Conservation (phyloP, 2,329 filamentous ascomycete genomes). For the Cladorrhinum sp. region DNA sequence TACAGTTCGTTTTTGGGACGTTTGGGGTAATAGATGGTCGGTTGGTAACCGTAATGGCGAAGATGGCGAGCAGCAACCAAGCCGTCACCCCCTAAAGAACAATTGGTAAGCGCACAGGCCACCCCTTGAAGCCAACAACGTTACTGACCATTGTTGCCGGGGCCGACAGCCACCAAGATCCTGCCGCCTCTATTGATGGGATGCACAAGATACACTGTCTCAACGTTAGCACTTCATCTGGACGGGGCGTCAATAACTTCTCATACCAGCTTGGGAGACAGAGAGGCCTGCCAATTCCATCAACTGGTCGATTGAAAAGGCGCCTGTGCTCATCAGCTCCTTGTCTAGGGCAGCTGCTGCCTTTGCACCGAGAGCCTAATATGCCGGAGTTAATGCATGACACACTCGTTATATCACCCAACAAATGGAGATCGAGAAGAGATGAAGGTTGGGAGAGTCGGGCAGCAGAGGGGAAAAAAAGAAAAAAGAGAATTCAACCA, state of each 20-base stretch:
- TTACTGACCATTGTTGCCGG: constrained; percentile 63
- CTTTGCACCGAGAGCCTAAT: constrained; percentile 78
- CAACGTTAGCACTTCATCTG: constrained; percentile 6
- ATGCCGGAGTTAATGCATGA: not conserved
- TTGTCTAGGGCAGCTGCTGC: constrained; percentile 85
- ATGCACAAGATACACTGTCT: constrained; percentile 78
- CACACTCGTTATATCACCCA: no score
- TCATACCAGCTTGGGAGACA: constrained; percentile 79
- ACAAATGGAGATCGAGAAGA: no score
- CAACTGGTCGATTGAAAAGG: constrained; percentile 91
- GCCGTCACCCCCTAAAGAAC: constrained; percentile 79
- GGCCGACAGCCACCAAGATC: constrained; percentile 87
- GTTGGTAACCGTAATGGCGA: constrained; percentile 85
- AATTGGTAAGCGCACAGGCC: constrained; percentile 22
- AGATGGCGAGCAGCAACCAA: constrained; percentile 92
- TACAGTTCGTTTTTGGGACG: constrained; percentile 87
- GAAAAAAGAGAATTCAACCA: no score
- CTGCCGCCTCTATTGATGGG: constrained; percentile 67
- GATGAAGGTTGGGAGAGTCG: no score
- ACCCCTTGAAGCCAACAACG: constrained; percentile 12
- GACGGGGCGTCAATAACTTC: not conserved
- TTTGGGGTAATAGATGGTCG: constrained; percentile 90
- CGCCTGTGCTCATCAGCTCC: constrained; percentile 85
- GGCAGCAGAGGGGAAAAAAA: no score
- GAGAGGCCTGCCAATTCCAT: constrained; percentile 96